A percentile compares a stretch with the other conserved stretches of the same genome.
Evolutionary conservation across 345 rosid genomes (phyloP).

Genomic region (Salix purpurea): DNA sequence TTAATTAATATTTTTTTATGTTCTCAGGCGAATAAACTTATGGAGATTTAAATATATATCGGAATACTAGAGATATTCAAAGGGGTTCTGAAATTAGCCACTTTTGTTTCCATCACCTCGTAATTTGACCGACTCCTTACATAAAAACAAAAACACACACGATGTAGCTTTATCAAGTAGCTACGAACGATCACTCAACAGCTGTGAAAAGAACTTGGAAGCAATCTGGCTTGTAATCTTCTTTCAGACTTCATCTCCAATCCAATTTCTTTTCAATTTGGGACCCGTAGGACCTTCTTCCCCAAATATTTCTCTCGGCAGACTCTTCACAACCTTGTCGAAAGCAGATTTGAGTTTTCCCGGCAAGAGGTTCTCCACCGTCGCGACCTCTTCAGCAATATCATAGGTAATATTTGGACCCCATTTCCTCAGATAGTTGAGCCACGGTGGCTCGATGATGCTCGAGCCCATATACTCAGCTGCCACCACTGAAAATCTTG

Average conservation of each 20-base stretch:
- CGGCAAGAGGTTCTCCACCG: slow-evolving; percentile 41
- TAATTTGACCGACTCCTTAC: too few species aligned
- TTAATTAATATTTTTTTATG: too few species aligned
- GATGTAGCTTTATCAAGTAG: too few species aligned
- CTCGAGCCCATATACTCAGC: slow-evolving; percentile 48
- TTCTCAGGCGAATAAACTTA: too few species aligned
- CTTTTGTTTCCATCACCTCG: too few species aligned
- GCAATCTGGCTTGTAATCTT: too few species aligned
- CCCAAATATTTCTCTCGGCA: slow-evolving; percentile 58
- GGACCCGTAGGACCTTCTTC: slow-evolving; percentile 93
- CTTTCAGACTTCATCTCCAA: neutral
- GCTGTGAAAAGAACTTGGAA: too few species aligned
- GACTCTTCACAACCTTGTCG: slow-evolving; percentile 32
- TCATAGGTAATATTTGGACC: slow-evolving; percentile 67
- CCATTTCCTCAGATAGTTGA: slow-evolving; percentile 65
- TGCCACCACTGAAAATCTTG: slow-evolving; percentile 38
- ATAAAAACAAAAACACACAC: too few species aligned
- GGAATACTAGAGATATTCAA: too few species aligned
- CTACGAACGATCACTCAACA: too few species aligned
- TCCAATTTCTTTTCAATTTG: slow-evolving; percentile 58
- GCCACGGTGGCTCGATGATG: slow-evolving; percentile 52
- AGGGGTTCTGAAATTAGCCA: too few species aligned
- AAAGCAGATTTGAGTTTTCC: slow-evolving; percentile 48
- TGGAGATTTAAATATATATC: too few species aligned
- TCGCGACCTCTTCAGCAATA: slow-evolving; percentile 30